Evolutionary conservation across 2,329 filamentous ascomycete genomes (phyloP).

Genomic region (Fusarium devonianum): DNA sequence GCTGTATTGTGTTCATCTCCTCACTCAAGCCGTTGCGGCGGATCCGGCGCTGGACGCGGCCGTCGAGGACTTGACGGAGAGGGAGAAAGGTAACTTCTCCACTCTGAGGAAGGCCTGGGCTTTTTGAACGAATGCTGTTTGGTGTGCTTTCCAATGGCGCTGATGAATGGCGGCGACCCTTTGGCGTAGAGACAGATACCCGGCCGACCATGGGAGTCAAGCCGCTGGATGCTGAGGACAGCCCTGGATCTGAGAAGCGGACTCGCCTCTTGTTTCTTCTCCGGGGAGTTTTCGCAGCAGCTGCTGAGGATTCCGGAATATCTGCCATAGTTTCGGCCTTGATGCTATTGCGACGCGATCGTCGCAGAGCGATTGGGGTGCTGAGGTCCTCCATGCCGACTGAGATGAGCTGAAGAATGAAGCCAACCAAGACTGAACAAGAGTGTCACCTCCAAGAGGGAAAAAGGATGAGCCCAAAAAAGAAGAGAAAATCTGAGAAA

Average conservation of each 20-base stretch:
- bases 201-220: slow-evolving; percentile 66
- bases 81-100: slow-evolving; percentile 52
- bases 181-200: slow-evolving; percentile 52
- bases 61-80: slow-evolving; percentile 63
- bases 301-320: slow-evolving; percentile 13
- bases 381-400: slow-evolving; percentile 50
- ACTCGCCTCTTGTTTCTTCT: slow-evolving; percentile 55
- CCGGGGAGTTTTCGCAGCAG: slow-evolving; percentile 43
- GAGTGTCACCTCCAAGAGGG: slow-evolving; percentile 2
- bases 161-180: slow-evolving; percentile 56
- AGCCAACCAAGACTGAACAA: background rate
- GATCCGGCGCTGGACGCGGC: slow-evolving; percentile 63
- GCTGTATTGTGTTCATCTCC: slow-evolving; percentile 62
- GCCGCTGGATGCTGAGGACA: slow-evolving; percentile 54
- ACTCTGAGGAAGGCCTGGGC: slow-evolving; percentile 40
- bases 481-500: background rate
- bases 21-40: slow-evolving; percentile 64
- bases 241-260: slow-evolving; percentile 66
- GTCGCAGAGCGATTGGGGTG: slow-evolving; percentile 63
- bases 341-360: slow-evolving; percentile 56
- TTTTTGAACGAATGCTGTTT: slow-evolving; percentile 23
- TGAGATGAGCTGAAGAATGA: slow-evolving; percentile 1
- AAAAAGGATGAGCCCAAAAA: background rate
- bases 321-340: slow-evolving; percentile 41
- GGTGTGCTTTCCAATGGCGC: slow-evolving; percentile 45